A percentile compares a stretch with the other conserved stretches of the same genome.
Evolutionary conservation across 371 early-diverging fungal genomes (phyloP).

Genomic region (Mucor velutinosus): DNA sequence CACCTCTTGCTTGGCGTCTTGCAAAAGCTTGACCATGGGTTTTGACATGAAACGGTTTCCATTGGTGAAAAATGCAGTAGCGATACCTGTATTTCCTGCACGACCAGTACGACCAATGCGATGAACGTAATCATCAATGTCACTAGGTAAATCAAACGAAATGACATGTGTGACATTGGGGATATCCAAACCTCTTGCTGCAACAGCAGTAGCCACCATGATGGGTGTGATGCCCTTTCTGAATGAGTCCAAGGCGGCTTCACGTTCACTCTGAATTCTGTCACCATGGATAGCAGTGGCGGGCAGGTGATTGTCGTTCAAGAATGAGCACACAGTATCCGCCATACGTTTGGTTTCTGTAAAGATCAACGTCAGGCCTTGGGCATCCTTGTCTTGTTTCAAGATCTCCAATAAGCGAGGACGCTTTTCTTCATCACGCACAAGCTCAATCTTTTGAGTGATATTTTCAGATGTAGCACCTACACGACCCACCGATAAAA

Average conservation of each 20-base stretch:
- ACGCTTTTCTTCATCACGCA: slow-evolving; percentile 81
- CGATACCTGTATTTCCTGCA: slow-evolving; percentile 91
- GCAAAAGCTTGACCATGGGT: slow-evolving; percentile 75
- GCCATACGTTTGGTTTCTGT: slow-evolving; percentile 98
- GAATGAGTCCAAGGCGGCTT: slow-evolving; percentile 89
- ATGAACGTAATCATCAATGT: slow-evolving; percentile 95
- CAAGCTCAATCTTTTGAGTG: slow-evolving; percentile 79
- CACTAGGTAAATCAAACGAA: slow-evolving; percentile 92
- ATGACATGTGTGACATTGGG: slow-evolving; percentile 90
- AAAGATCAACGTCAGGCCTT: slow-evolving; percentile 92
- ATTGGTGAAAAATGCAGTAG: slow-evolving; percentile 96
- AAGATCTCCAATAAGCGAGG: slow-evolving; percentile 80
- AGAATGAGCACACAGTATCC: slow-evolving; percentile 85
- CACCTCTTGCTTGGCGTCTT: slow-evolving; percentile 50
- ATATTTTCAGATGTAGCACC: slow-evolving; percentile 97
- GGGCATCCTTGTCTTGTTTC: slow-evolving; percentile 48
- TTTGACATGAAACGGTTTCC: slow-evolving; percentile 85
- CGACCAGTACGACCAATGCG: slow-evolving; percentile 94
- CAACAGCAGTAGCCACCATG: slow-evolving; percentile 99
- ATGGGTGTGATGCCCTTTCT: slow-evolving; percentile 87
- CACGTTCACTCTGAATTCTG: slow-evolving; percentile 96
- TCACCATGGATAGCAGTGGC: slow-evolving; percentile 98
- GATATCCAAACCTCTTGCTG: slow-evolving; percentile 97
- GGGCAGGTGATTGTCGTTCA: slow-evolving; percentile 67
- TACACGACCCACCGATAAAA: slow-evolving; percentile 93